Percentiles rank a stretch among this genome's conserved stretches.
Evolutionary conservation across 176 grass and related monocot species (phyloP).

Genomic region (Aegilops bicornis): DNA sequence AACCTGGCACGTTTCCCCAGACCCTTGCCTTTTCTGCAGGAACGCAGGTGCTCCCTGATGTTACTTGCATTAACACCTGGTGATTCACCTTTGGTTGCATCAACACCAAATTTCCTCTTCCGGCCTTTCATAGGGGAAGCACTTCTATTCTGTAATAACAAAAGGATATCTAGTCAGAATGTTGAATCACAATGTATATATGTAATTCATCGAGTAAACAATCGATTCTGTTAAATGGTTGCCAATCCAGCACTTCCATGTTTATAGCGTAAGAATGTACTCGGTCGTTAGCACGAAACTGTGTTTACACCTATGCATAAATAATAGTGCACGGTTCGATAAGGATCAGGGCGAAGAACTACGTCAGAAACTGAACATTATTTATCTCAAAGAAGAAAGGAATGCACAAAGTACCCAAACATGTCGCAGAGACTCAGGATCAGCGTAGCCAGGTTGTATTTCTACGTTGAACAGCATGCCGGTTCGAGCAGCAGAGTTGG

Average conservation of each 20-base stretch:
- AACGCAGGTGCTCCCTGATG: neutral
- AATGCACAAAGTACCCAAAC: neutral
- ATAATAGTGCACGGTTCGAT: neutral
- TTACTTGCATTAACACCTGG: conserved; percentile 12
- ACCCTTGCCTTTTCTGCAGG: neutral
- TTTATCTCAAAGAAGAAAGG: neutral
- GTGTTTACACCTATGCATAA: neutral
- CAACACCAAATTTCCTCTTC: neutral
- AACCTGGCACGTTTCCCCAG: neutral
- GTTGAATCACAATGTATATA: neutral
- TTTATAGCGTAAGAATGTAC: neutral
- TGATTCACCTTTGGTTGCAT: neutral
- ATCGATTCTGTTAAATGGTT: neutral
- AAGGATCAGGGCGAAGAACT: neutral
- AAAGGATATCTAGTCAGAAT: neutral
- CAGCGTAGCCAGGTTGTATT: neutral
- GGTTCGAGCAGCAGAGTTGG: neutral
- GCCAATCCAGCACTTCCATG: neutral
- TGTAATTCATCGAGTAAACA: neutral
- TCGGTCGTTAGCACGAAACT: neutral
- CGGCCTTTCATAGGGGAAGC: neutral
- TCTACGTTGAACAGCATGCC: neutral
- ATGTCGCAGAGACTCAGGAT: neutral
- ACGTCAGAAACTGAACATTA: neutral
- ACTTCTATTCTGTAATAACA: conserved; percentile 6